Conservation (phyloP, 2,329 filamentous ascomycete genomes). For the Aureobasidium leucospermi region DNA sequence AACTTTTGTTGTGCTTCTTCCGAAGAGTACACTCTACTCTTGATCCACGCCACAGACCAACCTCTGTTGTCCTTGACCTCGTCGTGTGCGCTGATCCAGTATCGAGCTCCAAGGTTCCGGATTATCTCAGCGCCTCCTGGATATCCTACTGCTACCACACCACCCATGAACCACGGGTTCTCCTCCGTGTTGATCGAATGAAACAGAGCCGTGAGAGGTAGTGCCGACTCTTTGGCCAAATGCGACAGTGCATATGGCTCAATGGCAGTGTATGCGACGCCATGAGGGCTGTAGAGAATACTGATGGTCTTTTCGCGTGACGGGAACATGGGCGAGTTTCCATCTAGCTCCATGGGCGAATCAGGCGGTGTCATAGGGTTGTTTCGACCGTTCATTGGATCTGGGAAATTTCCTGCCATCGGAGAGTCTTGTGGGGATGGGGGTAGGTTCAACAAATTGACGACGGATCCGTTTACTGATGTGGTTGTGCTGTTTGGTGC, state of each 20-base stretch:
- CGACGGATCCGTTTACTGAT: constrained; percentile 26
- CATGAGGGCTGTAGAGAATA: constrained; percentile 59
- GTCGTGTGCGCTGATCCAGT: constrained; percentile 58
- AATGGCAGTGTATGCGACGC: constrained; percentile 48
- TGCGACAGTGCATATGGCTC: constrained; percentile 50
- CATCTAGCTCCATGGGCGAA: constrained; percentile 15
- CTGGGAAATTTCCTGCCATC: neutral
- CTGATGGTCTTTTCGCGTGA: constrained; percentile 45
- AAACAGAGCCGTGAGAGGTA: constrained; percentile 57
- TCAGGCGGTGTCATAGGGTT: neutral
- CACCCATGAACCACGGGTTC: constrained; percentile 56
- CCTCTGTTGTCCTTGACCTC: constrained; percentile 51
- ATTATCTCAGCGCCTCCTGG: constrained; percentile 53
- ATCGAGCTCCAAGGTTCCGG: constrained; percentile 43
- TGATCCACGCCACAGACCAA: constrained; percentile 44
- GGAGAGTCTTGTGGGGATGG: constrained; percentile 15
- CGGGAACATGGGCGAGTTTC: constrained; percentile 25
- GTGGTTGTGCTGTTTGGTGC: constrained; percentile 43
- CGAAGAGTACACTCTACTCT: constrained; percentile 37
- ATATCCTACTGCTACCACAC: constrained; percentile 50
- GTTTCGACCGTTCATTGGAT: neutral
- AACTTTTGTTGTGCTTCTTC: constrained; percentile 41
- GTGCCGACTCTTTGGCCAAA: constrained; percentile 46
- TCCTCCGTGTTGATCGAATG: constrained; percentile 56
- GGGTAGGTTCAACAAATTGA: constrained; percentile 33